A percentile compares a stretch with the other conserved stretches of the same genome.
Conservation (phyloP, 2,329 filamentous ascomycete genomes). For the Blumeria graminis region DNA sequence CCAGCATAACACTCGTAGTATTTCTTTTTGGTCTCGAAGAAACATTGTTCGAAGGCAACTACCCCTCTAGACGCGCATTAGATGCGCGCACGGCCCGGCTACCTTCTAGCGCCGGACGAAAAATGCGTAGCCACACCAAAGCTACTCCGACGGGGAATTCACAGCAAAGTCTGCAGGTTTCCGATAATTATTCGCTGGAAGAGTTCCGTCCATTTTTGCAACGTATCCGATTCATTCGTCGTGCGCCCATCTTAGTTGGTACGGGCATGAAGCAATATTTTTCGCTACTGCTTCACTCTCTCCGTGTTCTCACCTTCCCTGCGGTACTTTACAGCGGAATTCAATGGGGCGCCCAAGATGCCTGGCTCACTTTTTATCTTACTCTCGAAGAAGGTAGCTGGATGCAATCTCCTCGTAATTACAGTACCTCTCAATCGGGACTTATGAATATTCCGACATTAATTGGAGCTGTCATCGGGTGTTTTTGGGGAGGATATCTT, state of each 20-base stretch:
- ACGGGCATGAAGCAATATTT: constrained; percentile 29
- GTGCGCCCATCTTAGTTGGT: constrained; percentile 27
- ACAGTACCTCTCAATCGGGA: constrained; percentile 26
- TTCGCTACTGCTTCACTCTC: constrained; percentile 26
- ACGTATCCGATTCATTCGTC: constrained; percentile 30
- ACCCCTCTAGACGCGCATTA: constrained; percentile 11
- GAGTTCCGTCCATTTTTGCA: constrained; percentile 26
- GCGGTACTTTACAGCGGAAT: constrained; percentile 31
- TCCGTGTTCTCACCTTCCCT: constrained; percentile 32
- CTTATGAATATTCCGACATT: constrained; percentile 33
- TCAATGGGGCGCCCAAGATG: constrained; percentile 34
- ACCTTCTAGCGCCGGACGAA: background rate
- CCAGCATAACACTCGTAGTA: constrained; percentile 21
- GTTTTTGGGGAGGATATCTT: constrained; percentile 31
- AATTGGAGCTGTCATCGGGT: constrained; percentile 29
- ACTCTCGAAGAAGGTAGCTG: constrained; percentile 32
- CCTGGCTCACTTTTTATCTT: constrained; percentile 34
- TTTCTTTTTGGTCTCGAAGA: constrained; percentile 29
- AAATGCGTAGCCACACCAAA: background rate
- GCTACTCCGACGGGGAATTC: background rate
- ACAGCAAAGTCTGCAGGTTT: background rate
- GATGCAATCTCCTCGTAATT: constrained; percentile 28
- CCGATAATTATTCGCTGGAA: background rate
- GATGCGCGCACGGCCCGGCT: background rate
- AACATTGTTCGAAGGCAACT: constrained; percentile 20